A percentile compares a stretch with the other conserved stretches of the same genome.
Evolutionary conservation across 1,139 yeast genomes (phyloP).

Genomic region (Scheffersomyces segobiensis): DNA sequence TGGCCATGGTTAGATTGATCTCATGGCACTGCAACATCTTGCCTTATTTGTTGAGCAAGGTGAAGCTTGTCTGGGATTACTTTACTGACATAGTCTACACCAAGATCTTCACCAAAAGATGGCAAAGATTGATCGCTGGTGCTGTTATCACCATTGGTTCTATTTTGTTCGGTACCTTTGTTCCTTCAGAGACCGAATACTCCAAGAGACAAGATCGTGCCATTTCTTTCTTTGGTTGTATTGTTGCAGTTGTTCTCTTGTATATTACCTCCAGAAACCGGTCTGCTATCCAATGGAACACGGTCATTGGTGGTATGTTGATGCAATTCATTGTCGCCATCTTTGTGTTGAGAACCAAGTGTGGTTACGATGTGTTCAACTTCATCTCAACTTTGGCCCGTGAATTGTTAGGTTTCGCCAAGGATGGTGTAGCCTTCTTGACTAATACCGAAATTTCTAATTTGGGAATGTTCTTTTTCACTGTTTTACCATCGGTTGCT

Average conservation of each 20-base stretch:
- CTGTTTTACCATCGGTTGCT: conserved; percentile 62
- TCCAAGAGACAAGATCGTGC: conserved; percentile 57
- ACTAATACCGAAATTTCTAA: conserved; percentile 43
- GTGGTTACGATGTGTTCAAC: conserved; percentile 65
- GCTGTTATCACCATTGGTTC: conserved; percentile 48
- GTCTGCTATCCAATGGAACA: conserved; percentile 54
- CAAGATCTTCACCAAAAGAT: conserved; percentile 33
- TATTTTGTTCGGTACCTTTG: conserved; percentile 55
- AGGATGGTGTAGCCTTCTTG: conserved; percentile 63
- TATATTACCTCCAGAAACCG: conserved; percentile 51
- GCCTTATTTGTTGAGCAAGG: conserved; percentile 26
- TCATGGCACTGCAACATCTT: conserved; percentile 53
- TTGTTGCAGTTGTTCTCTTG: conserved; percentile 49
- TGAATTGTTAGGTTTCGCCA: conserved; percentile 60
- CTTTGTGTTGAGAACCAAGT: conserved; percentile 60
- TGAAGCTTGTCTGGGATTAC: conserved; percentile 42
- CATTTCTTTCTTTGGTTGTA: conserved; percentile 57
- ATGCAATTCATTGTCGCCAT: conserved; percentile 64
- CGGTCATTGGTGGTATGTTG: conserved; percentile 63
- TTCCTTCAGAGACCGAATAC: conserved; percentile 51
- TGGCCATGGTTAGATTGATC: conserved; percentile 54
- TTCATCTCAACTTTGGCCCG: conserved; percentile 63
- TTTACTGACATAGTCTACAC: conserved; percentile 40
- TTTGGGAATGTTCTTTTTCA: conserved; percentile 52
- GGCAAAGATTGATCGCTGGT: conserved; percentile 46